Base-by-base conservation (phyloP, 495 filamentous ascomycete genomes). In the Annulohypoxylon moriforme region DNA sequence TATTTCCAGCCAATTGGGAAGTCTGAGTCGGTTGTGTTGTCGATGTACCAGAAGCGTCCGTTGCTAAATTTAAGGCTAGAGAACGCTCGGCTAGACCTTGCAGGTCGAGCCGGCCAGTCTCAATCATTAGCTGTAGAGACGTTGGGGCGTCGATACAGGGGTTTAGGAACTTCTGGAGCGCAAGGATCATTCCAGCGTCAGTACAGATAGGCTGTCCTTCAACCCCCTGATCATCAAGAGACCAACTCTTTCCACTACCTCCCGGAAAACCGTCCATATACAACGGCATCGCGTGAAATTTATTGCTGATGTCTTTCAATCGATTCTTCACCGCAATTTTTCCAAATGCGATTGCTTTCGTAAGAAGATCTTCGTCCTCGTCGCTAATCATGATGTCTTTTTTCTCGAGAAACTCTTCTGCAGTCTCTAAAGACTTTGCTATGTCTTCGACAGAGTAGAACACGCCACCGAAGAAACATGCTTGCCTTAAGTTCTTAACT, bases 391-490 rank as follows among this genome's bases (percentile, higher is more conserved):
- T 70, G 3, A 87, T 79, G 24, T 77, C 79, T 42, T 85, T 81
- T 20, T 81, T 79, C 27, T 82, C 76, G 24, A 96, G 75, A 68
- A 96, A 96, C 38, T 84, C 83, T 36, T 83, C 77, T 9, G 90
- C 89, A 47, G 86, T 87, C 14, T 92, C 84, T 5, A 95, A 70
- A 3, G 92, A 86, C 16, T 81, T 86, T 4, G 75, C 52, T 4
- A 97, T 84, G 66, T 94, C 88, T 11, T 83, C 82, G 0, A 75
- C 67, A 0, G 89, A 88, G 64, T 92, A 93, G 36, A 94, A 93
- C 8, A 90, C 90, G 0, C 83, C 85, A 85, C 94, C 97, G 81
- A 94, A 96, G 74, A 97, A 97, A 42, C 91, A 91, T n/a, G 93
- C 90, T 74, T 96, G 92, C 24, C 92, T 85, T 31, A 98, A 81